Conservation (phyloP, 768 basidiomycete genomes). For the Mrakia hoshinonis region DNA sequence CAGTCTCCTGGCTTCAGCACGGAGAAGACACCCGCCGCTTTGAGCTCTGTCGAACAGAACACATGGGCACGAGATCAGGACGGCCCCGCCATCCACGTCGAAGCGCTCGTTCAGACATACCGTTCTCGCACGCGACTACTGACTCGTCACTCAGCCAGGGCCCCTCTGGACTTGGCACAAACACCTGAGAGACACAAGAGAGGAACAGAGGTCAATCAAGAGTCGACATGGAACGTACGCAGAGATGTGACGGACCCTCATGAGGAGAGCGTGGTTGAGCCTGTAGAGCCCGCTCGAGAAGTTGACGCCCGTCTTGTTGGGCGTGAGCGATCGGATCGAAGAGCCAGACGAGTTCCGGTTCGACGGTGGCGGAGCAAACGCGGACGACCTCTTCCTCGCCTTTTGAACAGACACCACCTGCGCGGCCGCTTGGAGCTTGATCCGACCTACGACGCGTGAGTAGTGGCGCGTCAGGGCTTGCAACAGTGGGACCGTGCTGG, state of each 20-base stretch:
- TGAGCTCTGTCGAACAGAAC: constrained; percentile 50
- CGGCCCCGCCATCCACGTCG: neutral
- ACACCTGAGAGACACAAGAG: too few relatives aligned
- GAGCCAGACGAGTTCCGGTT: constrained; percentile 6
- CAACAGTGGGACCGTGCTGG: neutral
- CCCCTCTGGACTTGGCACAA: constrained; percentile 76
- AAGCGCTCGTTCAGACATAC: neutral
- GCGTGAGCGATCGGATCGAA: neutral
- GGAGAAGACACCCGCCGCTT: constrained; percentile 55
- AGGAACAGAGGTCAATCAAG: too few relatives aligned
- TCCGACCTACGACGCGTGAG: constrained; percentile 60
- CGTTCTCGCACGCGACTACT: constrained; percentile 63
- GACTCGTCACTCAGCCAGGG: constrained; percentile 77
- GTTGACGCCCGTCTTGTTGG: constrained; percentile 54
- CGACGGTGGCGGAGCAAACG: constrained; percentile 9
- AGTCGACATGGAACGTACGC: too few relatives aligned
- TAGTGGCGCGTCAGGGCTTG: constrained; percentile 60
- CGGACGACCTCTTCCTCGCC: neutral
- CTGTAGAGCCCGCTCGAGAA: constrained; percentile 48
- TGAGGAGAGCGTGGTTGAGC: constrained; percentile 60
- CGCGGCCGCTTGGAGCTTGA: constrained; percentile 15
- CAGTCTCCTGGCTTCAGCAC: constrained; percentile 68
- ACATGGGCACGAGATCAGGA: neutral
- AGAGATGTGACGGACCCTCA: constrained; percentile 47
- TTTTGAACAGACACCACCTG: neutral